phyloP scores from a whole-genome alignment of 208 protist species.

The Vickermania ingenoplastis region DNA sequence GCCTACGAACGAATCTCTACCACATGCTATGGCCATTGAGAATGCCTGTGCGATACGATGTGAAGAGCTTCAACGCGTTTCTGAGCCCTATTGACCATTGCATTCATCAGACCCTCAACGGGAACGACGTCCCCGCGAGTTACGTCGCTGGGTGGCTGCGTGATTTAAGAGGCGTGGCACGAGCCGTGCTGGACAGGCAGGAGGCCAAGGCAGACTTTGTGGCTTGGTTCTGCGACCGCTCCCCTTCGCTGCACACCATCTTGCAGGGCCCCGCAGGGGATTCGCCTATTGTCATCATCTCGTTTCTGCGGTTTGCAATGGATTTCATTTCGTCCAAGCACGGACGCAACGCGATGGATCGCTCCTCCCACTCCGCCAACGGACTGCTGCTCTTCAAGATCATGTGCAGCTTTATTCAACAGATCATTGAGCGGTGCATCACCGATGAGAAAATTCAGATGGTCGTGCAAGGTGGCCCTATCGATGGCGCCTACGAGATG shows the following conservation, averaged over 20 bases:
- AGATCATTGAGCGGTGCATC: conserved; percentile 54
- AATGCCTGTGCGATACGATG: not conserved
- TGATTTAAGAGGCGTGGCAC: conserved; percentile 60
- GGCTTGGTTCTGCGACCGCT: conserved; percentile 61
- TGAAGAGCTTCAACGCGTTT: conserved; percentile 27
- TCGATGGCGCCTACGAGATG: conserved; percentile 39
- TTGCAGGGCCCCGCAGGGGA: conserved; percentile 25
- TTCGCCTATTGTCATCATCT: conserved; percentile 51
- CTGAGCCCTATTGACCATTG: conserved; percentile 50
- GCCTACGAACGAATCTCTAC: conserved; percentile 68
- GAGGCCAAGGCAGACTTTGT: conserved; percentile 36
- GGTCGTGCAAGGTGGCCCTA: conserved; percentile 9
- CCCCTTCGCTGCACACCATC: conserved; percentile 28
- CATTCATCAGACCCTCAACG: conserved; percentile 56
- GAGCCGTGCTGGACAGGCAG: conserved; percentile 32
- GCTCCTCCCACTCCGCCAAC: conserved; percentile 48
- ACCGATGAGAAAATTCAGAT: conserved; percentile 41
- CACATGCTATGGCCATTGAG: conserved; percentile 47
- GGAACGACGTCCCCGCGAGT: conserved; percentile 25
- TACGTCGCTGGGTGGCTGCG: conserved; percentile 83
- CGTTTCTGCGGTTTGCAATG: conserved; percentile 59
- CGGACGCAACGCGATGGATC: conserved; percentile 25
- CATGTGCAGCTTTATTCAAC: conserved; percentile 41
- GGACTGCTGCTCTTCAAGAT: conserved; percentile 73
- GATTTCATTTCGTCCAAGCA: conserved; percentile 45